These are phyloP conservation scores for Chlorencoelia australis DNA, from an alignment of 2,329 filamentous ascomycete genomes.

Conservation along the genomic window DNA sequence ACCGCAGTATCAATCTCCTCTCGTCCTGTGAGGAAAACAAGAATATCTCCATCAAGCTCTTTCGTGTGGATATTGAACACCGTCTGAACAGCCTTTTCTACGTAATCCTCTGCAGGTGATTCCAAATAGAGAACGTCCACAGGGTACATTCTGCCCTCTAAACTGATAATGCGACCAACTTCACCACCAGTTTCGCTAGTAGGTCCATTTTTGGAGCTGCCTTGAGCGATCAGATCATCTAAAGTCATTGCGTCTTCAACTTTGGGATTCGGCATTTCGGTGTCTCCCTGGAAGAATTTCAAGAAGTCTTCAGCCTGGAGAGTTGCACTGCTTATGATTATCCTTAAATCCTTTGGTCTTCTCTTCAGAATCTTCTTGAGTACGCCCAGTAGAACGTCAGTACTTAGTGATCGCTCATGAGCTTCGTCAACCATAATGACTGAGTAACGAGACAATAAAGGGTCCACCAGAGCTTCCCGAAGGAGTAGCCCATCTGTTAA, in stretches of 20 bases:
- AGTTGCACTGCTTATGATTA: slow-evolving; percentile 89
- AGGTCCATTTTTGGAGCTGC: slow-evolving; percentile 17
- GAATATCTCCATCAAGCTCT: slow-evolving; percentile 74
- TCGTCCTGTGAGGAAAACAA: slow-evolving; percentile 84
- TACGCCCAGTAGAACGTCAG: slow-evolving; percentile 80
- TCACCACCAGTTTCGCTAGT: slow-evolving; percentile 26
- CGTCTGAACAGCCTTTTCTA: slow-evolving; percentile 71
- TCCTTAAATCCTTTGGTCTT: slow-evolving; percentile 63
- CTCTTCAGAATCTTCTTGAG: slow-evolving; percentile 82
- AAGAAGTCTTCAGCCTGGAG: slow-evolving; percentile 82
- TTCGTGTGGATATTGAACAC: slow-evolving; percentile 79
- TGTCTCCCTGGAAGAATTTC: slow-evolving; percentile 53
- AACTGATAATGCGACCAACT: slow-evolving; percentile 60
- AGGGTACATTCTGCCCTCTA: slow-evolving; percentile 81
- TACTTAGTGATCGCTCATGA: slow-evolving; percentile 86
- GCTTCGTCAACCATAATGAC: slow-evolving; percentile 98
- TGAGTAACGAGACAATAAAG: slow-evolving; percentile 80
- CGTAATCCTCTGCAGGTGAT: slow-evolving; percentile 71
- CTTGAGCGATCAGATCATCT: slow-evolving; percentile 23
- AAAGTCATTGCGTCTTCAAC: slow-evolving; percentile 29
- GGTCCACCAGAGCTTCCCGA: slow-evolving; percentile 86
- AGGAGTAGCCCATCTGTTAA: slow-evolving; percentile 88
- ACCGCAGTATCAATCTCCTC: slow-evolving; percentile 84
- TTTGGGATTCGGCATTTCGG: slow-evolving; percentile 25
- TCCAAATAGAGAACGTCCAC: slow-evolving; percentile 80